Evolutionary conservation across 1,284 basidiomycete species (phyloP).

Genomic region (Trichosporon asahii): DNA sequence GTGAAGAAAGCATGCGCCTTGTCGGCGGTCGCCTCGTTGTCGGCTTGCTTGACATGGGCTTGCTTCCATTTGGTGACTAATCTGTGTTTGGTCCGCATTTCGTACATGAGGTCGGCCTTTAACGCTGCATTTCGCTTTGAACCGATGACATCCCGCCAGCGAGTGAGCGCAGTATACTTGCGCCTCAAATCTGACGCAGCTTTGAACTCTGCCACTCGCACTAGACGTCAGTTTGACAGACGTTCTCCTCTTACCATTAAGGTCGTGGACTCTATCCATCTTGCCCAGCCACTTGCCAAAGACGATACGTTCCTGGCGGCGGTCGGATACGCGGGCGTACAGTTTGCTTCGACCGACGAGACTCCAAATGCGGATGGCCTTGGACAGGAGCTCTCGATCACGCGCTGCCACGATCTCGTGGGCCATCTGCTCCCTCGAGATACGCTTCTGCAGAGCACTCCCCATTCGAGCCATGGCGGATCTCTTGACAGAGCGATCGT

Average conservation of each 20-base stretch:
- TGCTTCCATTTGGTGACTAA: slow-evolving; percentile 30
- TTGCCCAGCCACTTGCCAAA: slow-evolving; percentile 16
- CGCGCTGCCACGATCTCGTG: slow-evolving; percentile 6
- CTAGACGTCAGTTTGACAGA: slow-evolving; percentile 17
- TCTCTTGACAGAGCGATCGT: not conserved
- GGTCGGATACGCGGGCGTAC: slow-evolving; percentile 20
- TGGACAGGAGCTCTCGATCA: slow-evolving; percentile 18
- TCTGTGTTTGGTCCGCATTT: slow-evolving; percentile 18
- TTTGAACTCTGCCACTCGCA: slow-evolving; percentile 6
- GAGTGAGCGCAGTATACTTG: slow-evolving; percentile 22
- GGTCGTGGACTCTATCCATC: not conserved
- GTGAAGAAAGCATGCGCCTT: slow-evolving; percentile 44
- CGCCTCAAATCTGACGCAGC: not conserved
- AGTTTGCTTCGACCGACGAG: slow-evolving; percentile 19
- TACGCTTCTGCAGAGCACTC: slow-evolving; percentile 7
- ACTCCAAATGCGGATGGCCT: slow-evolving; percentile 22
- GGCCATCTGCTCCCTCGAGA: slow-evolving; percentile 6
- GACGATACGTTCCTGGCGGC: not conserved
- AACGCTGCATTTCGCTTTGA: slow-evolving; percentile 25
- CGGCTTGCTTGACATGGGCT: slow-evolving; percentile 21
- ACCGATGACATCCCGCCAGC: slow-evolving; percentile 34
- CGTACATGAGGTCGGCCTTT: slow-evolving; percentile 31
- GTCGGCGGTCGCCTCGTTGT: slow-evolving; percentile 31
- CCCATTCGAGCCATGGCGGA: slow-evolving; percentile 22
- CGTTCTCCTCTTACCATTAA: slow-evolving; percentile 9